These are phyloP conservation scores for Sporisorium scitamineum DNA, from an alignment of 1,284 basidiomycete species.

Conservation along the genomic window DNA sequence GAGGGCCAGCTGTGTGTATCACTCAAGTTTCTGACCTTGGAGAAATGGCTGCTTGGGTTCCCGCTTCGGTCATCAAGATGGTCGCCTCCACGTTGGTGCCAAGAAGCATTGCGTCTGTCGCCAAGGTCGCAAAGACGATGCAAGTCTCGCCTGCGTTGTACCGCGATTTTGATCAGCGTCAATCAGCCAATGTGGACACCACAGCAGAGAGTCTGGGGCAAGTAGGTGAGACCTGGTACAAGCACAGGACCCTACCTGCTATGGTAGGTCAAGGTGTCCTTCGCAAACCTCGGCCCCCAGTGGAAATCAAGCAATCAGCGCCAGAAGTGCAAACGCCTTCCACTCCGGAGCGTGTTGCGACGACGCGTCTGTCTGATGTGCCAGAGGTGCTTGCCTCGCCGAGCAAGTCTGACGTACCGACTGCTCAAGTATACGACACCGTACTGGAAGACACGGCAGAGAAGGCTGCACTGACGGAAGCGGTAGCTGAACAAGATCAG, in stretches of 20 bases:
- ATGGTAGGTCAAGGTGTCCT: constrained; percentile 42
- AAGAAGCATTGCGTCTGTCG: constrained; percentile 51
- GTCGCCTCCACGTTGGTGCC: constrained; percentile 61
- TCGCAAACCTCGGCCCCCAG: constrained; percentile 8
- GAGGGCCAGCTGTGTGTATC: constrained; percentile 47
- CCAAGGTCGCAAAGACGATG: constrained; percentile 55
- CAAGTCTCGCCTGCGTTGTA: constrained; percentile 38
- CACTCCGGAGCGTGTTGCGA: not conserved
- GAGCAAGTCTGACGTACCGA: not conserved
- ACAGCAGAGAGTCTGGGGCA: constrained; percentile 22
- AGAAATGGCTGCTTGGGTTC: constrained; percentile 61
- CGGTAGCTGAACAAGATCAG: not conserved
- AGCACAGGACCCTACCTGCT: constrained; percentile 33
- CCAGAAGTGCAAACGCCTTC: not conserved
- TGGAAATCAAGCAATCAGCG: not conserved
- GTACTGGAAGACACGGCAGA: not conserved
- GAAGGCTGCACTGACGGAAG: not conserved
- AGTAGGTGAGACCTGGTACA: constrained; percentile 36
- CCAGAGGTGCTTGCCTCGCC: constrained; percentile 8
- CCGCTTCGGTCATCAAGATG: constrained; percentile 59
- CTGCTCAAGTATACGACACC: not conserved
- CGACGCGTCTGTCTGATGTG: constrained; percentile 17
- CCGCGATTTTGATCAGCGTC: constrained; percentile 14
- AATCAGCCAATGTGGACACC: not conserved
- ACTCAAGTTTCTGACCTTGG: constrained; percentile 63